Conservation (phyloP, 257 asterid species). For the Euphrasia confusa region DNA sequence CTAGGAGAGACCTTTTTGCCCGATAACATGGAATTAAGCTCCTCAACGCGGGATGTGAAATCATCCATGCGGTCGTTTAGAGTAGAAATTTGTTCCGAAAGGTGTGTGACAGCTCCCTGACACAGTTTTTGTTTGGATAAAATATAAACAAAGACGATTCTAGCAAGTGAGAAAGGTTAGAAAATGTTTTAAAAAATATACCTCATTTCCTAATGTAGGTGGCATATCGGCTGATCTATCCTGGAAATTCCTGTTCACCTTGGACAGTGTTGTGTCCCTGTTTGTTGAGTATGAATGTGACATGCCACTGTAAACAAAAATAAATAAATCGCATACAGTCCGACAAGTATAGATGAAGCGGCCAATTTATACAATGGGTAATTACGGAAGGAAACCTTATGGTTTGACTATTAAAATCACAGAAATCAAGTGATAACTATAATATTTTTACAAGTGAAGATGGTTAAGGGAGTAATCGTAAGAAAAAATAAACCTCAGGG, state of each 20-base stretch:
- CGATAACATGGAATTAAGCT: conserved; percentile 63
- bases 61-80: conserved; percentile 88
- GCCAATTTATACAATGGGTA: background rate
- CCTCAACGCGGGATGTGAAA: conserved; percentile 71
- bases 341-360: no score
- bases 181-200: conserved; percentile 12
- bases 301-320: conserved; percentile 49
- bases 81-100: conserved; percentile 83
- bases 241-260: conserved; percentile 43
- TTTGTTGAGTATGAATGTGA: conserved; percentile 80
- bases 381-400: background rate
- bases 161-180: conserved; percentile 4
- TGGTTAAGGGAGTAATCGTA: no score
- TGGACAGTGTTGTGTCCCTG: conserved; percentile 53
- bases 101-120: conserved; percentile 66
- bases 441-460: no score
- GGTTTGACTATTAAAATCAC: background rate
- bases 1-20: conserved; percentile 47
- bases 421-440: no score
- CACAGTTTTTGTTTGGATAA: background rate
- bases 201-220: conserved; percentile 49
- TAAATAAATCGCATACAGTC: no score
- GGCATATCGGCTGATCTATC: conserved; percentile 45
- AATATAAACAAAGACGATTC: background rate
- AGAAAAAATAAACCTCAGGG: no score